Base-by-base conservation (phyloP, 192 early-diverging fungal genomes). In the Entomortierella parvispora region DNA sequence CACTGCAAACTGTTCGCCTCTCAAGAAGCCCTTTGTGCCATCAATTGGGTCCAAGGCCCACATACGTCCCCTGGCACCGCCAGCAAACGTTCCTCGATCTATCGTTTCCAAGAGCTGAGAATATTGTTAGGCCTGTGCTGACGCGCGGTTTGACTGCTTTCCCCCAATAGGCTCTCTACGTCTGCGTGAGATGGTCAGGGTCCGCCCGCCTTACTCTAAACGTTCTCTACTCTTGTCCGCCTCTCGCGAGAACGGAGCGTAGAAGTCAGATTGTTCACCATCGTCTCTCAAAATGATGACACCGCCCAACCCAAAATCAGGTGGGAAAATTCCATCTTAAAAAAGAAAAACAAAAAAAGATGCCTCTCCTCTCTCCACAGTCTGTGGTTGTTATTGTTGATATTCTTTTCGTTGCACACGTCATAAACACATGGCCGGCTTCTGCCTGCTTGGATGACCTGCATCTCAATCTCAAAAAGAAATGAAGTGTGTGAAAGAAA, bases 11-110 rank as follows among this genome's bases (percentile, higher is more conserved):
- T 99, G 98, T 74, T 95, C 96, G 58, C 97, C 96, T 52, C 98
- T 88, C 78, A 99, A 81, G 70, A 99, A 99, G 23, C 98, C 98
- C 79, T 97, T 98, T 29, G 98, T 99, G n/a, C 98, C 98, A 80
- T 99, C 96, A 80, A 93, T 89, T 12, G 93, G 93, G 71, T 94
- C 93, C 42, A 94, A 84, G n/a, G 92, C 90, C 93, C 93, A 94
- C 84, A 82, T 82, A 71, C 96, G 88, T 26, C 93, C 95, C 44
- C 79, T 75, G 2, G 89, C 33, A 3, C 95, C 94, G 22, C 94
- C 95, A 14, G 69, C 90, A 79, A 90, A 94, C 54, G 87, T 91
- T 1, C 97, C 98, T 25, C 92, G 85, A 64, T 99, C 97, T 83
- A 99, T 98, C n/a, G 92, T 84, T 26, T 87, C 80, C 15, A 94